phyloP scores from a whole-genome alignment of 768 basidiomycete species.

The Boletus reticuloceps region DNA sequence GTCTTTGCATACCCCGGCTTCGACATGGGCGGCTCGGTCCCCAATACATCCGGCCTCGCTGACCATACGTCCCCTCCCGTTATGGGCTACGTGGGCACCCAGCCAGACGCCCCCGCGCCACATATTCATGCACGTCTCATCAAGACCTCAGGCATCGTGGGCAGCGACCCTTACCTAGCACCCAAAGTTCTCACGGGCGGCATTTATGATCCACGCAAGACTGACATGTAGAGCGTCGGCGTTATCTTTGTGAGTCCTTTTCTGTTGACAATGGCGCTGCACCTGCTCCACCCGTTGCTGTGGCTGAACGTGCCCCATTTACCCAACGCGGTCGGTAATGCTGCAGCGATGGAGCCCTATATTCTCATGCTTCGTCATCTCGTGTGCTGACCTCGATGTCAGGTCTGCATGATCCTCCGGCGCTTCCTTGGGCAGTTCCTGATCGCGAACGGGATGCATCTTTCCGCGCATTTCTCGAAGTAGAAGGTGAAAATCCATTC shows the following conservation, averaged over 20 bases:
- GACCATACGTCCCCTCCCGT: conserved; percentile 2
- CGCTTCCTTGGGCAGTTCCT: conserved; percentile 98
- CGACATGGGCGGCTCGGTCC: conserved; percentile 41
- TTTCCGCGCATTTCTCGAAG: conserved; percentile 88
- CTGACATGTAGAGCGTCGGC: conserved; percentile 97
- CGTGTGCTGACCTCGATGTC: conserved; percentile 10
- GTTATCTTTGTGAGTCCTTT: conserved; percentile 84
- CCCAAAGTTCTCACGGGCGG: conserved; percentile 87
- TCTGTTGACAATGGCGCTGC: neutral
- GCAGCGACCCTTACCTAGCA: conserved; percentile 96
- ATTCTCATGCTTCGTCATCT: conserved; percentile 10
- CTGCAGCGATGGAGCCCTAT: neutral
- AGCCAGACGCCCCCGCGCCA: conserved; percentile 32
- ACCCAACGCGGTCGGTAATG: neutral
- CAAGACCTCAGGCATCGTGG: conserved; percentile 86
- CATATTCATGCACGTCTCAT: conserved; percentile 42
- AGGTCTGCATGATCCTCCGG: conserved; percentile 88
- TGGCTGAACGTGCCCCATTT: conserved; percentile 4
- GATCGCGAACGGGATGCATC: conserved; percentile 90
- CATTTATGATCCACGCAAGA: conserved; percentile 92
- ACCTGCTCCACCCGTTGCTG: neutral
- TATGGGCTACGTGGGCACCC: conserved; percentile 18
- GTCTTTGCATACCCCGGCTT: conserved; percentile 99
- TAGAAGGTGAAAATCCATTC: conserved; percentile 78
- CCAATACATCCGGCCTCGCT: conserved; percentile 6